Evolutionary conservation across 129 eudicot genomes (phyloP).

Genomic region (Erigeron canadensis): DNA sequence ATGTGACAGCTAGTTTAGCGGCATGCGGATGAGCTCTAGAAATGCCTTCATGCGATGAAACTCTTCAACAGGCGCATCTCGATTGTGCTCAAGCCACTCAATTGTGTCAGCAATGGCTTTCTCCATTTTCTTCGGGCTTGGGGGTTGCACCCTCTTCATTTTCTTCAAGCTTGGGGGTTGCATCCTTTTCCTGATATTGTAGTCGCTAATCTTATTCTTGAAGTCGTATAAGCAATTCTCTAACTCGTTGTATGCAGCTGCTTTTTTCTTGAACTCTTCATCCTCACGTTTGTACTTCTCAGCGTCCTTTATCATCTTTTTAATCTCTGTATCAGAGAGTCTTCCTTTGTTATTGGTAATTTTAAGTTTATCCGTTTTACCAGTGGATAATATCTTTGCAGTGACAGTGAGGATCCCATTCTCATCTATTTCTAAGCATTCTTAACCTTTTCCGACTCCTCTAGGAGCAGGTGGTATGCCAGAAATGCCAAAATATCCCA

Average conservation of each 20-base stretch:
- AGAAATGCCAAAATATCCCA: background rate
- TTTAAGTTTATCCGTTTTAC: background rate
- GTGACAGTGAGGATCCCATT: background rate
- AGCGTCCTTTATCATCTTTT: background rate
- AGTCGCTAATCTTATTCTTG: background rate
- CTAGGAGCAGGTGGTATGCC: background rate
- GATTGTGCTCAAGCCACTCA: background rate
- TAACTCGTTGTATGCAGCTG: slow-evolving; percentile 5
- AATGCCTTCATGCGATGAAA: background rate
- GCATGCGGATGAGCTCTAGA: background rate
- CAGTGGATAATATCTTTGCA: background rate
- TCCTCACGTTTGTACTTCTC: background rate
- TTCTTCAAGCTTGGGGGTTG: background rate
- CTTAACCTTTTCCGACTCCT: background rate
- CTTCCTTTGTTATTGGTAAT: background rate
- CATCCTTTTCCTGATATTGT: background rate
- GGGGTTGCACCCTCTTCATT: too few species aligned
- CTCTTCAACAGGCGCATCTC: background rate
- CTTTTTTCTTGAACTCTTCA: background rate
- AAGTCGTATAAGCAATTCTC: background rate
- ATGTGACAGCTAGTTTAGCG: background rate
- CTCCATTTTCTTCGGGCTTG: too few species aligned
- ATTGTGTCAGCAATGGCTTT: background rate
- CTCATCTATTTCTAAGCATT: background rate
- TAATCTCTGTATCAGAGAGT: background rate